Conservation (phyloP, 352 stramenopile genomes). For the Pythium volutum region DNA sequence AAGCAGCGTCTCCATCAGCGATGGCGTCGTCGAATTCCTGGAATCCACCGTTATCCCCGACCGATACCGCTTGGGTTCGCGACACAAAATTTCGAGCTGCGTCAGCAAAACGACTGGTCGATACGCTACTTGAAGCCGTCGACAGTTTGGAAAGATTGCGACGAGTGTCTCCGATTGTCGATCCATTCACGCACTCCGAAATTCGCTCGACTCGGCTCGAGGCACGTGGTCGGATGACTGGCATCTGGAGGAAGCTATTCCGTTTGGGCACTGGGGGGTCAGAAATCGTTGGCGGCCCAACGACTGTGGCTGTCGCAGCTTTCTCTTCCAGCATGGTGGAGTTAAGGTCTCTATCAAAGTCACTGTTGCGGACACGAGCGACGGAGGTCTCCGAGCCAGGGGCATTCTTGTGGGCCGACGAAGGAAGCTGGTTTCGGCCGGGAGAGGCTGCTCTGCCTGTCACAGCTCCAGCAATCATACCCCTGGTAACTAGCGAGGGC, state of each 20-base stretch:
- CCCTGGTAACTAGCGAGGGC: background rate
- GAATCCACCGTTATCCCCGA: background rate
- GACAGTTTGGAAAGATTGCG: background rate
- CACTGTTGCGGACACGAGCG: background rate
- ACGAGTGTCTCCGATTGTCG: background rate
- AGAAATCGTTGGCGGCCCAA: conserved; percentile 1
- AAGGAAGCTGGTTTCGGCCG: background rate
- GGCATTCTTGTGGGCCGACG: background rate
- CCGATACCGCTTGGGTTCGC: background rate
- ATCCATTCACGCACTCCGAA: background rate
- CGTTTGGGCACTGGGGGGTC: background rate
- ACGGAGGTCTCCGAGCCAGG: background rate
- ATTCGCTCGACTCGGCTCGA: background rate
- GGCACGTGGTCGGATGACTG: background rate
- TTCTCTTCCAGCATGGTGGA: background rate
- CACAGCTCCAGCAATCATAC: background rate
- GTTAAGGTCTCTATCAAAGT: conserved; percentile 11
- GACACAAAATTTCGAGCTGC: conserved; percentile 19
- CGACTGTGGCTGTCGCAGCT: conserved; percentile 9
- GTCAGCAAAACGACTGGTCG: conserved; percentile 1
- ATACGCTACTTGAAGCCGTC: conserved; percentile 7
- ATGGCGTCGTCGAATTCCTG: background rate
- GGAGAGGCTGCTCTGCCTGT: background rate
- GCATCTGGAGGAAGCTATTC: background rate
- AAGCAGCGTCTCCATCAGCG: background rate